Conservation (phyloP, 2,329 filamentous ascomycete species). For the Colletotrichum sp. region DNA sequence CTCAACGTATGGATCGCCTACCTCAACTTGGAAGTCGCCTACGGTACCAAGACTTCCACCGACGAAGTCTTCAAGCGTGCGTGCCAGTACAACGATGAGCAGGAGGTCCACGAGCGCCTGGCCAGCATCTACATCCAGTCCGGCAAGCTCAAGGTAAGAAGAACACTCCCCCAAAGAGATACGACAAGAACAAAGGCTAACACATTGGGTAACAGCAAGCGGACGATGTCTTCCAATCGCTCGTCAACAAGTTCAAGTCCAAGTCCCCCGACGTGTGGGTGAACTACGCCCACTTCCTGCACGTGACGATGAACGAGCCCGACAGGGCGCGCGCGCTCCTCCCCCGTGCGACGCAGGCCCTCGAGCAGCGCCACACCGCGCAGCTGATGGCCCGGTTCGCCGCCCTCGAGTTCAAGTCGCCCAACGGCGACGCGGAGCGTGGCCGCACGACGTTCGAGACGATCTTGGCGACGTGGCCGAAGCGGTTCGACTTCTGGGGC, state of each 20-base stretch:
- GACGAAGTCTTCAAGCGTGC: constrained; percentile 90
- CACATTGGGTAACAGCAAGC: constrained; percentile 68
- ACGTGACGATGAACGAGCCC: constrained; percentile 72
- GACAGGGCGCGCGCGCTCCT: constrained; percentile 81
- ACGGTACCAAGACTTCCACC: constrained; percentile 81
- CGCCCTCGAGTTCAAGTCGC: constrained; percentile 86
- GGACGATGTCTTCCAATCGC: constrained; percentile 83
- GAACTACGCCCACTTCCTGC: constrained; percentile 94
- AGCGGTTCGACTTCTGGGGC: constrained; percentile 92
- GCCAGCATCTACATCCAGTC: constrained; percentile 96
- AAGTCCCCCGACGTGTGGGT: constrained; percentile 83
- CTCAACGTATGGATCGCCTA: constrained; percentile 94
- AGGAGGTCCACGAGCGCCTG: constrained; percentile 87
- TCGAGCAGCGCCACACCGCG: constrained; percentile 68
- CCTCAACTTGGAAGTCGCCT: constrained; percentile 92
- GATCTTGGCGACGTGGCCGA: constrained; percentile 82
- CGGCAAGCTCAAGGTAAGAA: constrained; percentile 76
- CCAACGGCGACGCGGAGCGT: constrained; percentile 83
- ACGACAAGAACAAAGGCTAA: neutral
- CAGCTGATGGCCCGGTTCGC: constrained; percentile 87
- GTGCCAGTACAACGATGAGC: constrained; percentile 90
- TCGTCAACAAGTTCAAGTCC: constrained; percentile 88
- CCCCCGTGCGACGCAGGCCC: constrained; percentile 81
- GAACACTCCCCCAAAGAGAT: accelerated
- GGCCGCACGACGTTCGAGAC: constrained; percentile 95